A percentile compares a stretch with the other conserved stretches of the same genome.
These are phyloP conservation scores for Opeltia flavorubescens DNA, from an alignment of 495 filamentous ascomycete genomes.

Conservation along the genomic window DNA sequence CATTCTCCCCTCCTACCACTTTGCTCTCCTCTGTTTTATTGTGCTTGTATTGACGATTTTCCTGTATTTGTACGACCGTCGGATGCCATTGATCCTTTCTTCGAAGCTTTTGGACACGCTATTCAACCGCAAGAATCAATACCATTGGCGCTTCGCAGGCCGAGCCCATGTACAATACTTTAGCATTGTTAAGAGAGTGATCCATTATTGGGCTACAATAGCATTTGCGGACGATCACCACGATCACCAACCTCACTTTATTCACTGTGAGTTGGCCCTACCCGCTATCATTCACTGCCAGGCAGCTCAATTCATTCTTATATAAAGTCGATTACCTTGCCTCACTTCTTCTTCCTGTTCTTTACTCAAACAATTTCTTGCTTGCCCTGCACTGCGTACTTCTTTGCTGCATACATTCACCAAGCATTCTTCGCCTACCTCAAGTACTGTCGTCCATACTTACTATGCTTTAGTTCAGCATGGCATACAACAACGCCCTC, in stretches of 20 bases:
- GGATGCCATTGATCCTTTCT: constrained; percentile 1
- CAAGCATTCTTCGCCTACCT: background rate
- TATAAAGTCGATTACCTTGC: background rate
- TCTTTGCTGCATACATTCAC: background rate
- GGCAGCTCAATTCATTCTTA: background rate
- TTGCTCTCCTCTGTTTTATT: background rate
- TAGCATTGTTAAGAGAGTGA: background rate
- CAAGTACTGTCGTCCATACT: background rate
- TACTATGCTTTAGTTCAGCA: constrained; percentile 19
- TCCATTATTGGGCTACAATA: background rate
- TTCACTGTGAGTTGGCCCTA: background rate
- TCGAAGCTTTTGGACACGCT: background rate
- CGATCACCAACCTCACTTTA: background rate
- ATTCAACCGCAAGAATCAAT: constrained; percentile 5
- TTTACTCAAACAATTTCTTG: background rate
- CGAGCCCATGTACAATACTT: constrained; percentile 8
- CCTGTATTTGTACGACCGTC: constrained; percentile 17
- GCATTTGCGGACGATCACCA: background rate
- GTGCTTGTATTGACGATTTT: constrained; percentile 3
- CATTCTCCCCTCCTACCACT: background rate
- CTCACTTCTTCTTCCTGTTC: background rate
- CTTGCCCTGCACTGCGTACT: background rate
- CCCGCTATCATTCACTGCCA: background rate
- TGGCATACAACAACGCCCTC: constrained; percentile 53
- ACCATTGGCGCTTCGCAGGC: constrained; percentile 13